Evolutionary conservation across 768 basidiomycete genomes (phyloP), one percentile per base, ranked within the genome.

Genomic region (Mycena albidolilacea): DNA sequence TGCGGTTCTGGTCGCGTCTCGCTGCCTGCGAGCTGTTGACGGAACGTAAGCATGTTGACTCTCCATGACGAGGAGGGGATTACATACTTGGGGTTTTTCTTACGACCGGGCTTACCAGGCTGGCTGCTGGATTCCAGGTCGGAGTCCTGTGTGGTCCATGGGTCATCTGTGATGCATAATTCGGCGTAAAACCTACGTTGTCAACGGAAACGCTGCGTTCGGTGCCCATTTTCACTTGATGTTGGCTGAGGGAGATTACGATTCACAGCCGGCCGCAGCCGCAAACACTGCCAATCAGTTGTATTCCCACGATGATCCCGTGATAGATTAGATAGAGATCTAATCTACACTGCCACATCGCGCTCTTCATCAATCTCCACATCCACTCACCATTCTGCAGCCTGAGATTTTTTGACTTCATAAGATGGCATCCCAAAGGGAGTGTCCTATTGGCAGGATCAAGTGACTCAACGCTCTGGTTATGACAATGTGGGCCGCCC

Each of bases 381-480:
- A 23, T 23, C 23, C 23, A 23, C n/a, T n/a, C n/a, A n/a, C n/a
- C 23, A 23, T 23, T 23, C 23, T 23, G 23, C 23, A 23, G 2
- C 23, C 23, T 23, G 23, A 23, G 23, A 23, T 23, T 23, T 23
- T 23, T 23, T 23, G 23, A 98, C 97, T 98, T 95, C 89, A 79
- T 99, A 62, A 87, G 91, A 84, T 99, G 97, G 97, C 98, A 99
- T 86, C 98, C 98, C 0, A 97, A 92, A 80, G 98, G 97, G 7
- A 83, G 86, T 48, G 93, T 97, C 2, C 88, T 99, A 0, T 87
- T 98, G 5, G 96, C 95, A 0, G 98, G 98, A 52, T 93, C 95
- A 9, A 95, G 97, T 76, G 97, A 99, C 81, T 89, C 93, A 9
- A 97, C 95, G 0, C 91, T 96, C 35, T 99, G 98, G 98, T 85